Evolutionary conservation across 2,329 filamentous ascomycete species (phyloP).

Genomic region (Colletotrichum sublineola): DNA sequence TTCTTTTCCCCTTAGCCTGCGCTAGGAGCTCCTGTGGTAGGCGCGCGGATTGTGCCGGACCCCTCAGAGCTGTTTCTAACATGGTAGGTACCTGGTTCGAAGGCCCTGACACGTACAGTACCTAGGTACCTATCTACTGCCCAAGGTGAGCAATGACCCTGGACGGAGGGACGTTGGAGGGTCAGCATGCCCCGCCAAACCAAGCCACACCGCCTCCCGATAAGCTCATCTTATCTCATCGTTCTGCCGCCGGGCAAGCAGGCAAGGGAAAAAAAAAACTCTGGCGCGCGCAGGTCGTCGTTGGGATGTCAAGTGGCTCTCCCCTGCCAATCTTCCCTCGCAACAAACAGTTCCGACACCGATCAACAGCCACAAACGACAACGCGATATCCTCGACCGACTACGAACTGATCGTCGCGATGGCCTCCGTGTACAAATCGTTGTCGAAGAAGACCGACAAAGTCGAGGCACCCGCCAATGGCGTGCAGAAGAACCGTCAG

Average conservation of each 20-base stretch:
- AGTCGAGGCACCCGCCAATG: constrained; percentile 62
- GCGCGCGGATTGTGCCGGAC: neutral
- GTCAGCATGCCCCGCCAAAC: neutral
- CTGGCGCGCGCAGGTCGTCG: constrained; percentile 5
- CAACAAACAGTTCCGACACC: neutral
- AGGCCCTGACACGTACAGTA: neutral
- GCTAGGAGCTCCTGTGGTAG: constrained; percentile 12
- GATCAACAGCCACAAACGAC: neutral
- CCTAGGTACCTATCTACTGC: neutral
- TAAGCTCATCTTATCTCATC: constrained; percentile 27
- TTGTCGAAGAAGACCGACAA: constrained; percentile 72
- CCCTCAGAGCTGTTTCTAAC: constrained; percentile 1
- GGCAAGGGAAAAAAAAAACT: constrained; percentile 6
- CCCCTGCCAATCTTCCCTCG: constrained; percentile 7
- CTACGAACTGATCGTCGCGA: constrained; percentile 52
- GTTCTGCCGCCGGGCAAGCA: constrained; percentile 10
- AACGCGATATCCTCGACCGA: neutral
- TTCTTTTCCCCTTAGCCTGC: constrained; percentile 29
- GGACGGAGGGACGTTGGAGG: neutral
- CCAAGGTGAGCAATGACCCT: neutral
- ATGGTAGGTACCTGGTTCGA: neutral
- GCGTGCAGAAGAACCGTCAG: constrained; percentile 64
- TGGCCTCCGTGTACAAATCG: constrained; percentile 83
- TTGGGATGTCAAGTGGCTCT: neutral
- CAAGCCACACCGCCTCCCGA: constrained; percentile 12